A percentile compares a stretch with the other conserved stretches of the same genome.
phyloP scores from a whole-genome alignment of 2,329 filamentous ascomycete species.

The Penicillium sp. region DNA sequence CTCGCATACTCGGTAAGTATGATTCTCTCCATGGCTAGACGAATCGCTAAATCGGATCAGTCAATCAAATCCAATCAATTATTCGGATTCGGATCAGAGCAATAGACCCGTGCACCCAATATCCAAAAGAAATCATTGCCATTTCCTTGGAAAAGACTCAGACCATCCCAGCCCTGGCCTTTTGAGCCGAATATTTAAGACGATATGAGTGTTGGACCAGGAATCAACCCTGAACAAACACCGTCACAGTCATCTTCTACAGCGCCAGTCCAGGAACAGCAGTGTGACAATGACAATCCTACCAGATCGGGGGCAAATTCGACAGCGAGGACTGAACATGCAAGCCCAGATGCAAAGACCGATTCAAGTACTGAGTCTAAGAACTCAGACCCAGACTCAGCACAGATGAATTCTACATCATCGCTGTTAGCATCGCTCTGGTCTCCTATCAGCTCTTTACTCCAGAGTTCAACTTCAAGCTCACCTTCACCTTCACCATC shows the following conservation, averaged over 20 bases:
- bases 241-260: not conserved
- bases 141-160: not conserved
- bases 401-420: slow-evolving; percentile 1
- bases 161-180: not conserved
- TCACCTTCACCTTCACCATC: not conserved
- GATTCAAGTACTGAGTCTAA: not conserved
- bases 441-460: slow-evolving; percentile 22
- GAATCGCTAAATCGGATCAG: not conserved
- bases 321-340: not conserved
- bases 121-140: not conserved
- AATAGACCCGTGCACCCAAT: not conserved
- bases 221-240: not conserved
- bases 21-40: not conserved
- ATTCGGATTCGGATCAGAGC: not conserved
- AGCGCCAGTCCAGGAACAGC: not conserved
- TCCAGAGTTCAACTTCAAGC: not conserved
- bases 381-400: not conserved
- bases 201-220: slow-evolving; percentile 21
- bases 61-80: not conserved
- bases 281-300: not conserved
- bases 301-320: not conserved
- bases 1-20: not conserved
- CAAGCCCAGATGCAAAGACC: not conserved
- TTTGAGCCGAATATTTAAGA: not conserved
- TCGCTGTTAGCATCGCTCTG: slow-evolving; percentile 19